phyloP scores from a whole-genome alignment of 2,329 filamentous ascomycete species.

The Diaporthe helianthi region DNA sequence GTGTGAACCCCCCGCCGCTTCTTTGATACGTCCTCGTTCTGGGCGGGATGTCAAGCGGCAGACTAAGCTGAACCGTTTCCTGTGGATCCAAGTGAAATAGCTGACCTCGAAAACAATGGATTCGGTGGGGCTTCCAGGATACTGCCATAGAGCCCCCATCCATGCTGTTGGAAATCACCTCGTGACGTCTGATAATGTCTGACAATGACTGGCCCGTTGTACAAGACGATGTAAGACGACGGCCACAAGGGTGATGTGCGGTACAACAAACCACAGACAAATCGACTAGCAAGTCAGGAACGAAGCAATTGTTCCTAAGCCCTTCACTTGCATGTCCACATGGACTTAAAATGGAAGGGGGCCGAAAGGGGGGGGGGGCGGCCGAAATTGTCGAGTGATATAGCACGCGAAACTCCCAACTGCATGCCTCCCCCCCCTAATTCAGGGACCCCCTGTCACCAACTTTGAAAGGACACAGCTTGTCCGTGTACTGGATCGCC shows the following conservation, averaged over 20 bases:
- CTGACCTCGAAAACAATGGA: background rate
- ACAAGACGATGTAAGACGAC: background rate
- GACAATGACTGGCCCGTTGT: background rate
- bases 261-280: background rate
- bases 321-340: background rate
- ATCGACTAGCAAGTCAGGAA: background rate
- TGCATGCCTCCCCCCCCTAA: constrained; percentile 13
- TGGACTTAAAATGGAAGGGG: constrained; percentile 4
- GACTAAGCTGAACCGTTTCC: background rate
- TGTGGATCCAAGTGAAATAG: background rate
- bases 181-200: background rate
- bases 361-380: background rate
- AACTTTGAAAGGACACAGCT: constrained; percentile 10
- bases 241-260: background rate
- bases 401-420: constrained; percentile 23
- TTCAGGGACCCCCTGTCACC: constrained; percentile 22
- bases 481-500: constrained; percentile 13
- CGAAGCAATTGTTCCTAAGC: background rate
- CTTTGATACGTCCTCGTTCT: background rate
- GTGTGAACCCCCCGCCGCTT: background rate
- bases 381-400: constrained; percentile 13
- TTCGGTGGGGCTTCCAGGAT: background rate
- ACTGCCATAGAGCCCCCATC: background rate
- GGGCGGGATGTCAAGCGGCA: too few relatives aligned
- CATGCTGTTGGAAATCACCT: background rate